Conservation (phyloP, 306 rosid genomes). For the Prosopis cineraria region DNA sequence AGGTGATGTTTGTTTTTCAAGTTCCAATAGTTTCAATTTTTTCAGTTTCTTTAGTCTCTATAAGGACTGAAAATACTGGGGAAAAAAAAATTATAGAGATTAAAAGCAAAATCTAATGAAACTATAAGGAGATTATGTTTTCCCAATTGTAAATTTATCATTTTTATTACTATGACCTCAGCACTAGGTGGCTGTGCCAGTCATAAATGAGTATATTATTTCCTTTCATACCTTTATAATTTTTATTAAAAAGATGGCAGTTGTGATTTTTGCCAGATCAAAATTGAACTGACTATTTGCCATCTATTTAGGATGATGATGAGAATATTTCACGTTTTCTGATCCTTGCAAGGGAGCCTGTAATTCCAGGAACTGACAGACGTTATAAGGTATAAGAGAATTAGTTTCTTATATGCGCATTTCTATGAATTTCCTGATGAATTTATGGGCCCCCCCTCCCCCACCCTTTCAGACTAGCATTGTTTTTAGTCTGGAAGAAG, state of each 20-base stretch:
- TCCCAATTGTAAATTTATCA: no score
- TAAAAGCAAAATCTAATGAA: no score
- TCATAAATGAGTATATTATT: not conserved
- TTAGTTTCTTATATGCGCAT: slow-evolving; percentile 9
- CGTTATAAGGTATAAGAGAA: slow-evolving; percentile 60
- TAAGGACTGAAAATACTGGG: no score
- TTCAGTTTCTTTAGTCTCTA: no score
- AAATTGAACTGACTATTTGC: slow-evolving; percentile 35
- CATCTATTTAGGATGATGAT: slow-evolving; percentile 63
- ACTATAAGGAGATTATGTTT: no score
- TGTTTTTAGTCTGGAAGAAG: slow-evolving; percentile 86
- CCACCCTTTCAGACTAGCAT: slow-evolving; percentile 67
- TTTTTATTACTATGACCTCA: no score
- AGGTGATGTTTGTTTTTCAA: no score
- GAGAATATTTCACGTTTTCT: slow-evolving; percentile 76
- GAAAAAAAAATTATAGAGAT: no score
- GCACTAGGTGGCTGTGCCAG: not conserved
- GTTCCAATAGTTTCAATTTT: no score
- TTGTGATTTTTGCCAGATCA: slow-evolving; percentile 1
- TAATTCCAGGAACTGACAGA: slow-evolving; percentile 68
- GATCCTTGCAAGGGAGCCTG: slow-evolving; percentile 87
- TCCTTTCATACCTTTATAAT: not conserved
- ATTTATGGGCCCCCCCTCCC: slow-evolving; percentile 14
- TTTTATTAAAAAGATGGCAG: not conserved
- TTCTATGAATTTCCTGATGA: slow-evolving; percentile 20